Evolutionary conservation across 2,329 filamentous ascomycete genomes (phyloP), one percentile per base, ranked within the genome.

Genomic region (Microsporum ferrugineum): DNA sequence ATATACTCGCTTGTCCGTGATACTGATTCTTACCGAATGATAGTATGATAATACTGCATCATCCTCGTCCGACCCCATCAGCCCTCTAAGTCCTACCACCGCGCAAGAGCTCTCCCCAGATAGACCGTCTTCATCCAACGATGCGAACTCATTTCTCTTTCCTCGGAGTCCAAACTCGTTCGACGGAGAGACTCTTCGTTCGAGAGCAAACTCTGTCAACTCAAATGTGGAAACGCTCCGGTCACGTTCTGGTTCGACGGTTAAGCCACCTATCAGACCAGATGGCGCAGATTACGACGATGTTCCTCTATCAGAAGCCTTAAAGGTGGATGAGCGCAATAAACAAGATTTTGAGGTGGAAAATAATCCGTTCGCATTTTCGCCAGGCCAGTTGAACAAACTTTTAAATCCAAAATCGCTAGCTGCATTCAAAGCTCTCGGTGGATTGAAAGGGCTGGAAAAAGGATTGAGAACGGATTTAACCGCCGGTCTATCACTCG

Each of bases 341-440:
- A 88, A 91, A 71, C 79, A 76, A 17, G 88, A 92, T 64, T 96
- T 95, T 67, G 68, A 83, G 12, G 85, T 92, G 8, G 80, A 86
- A 4, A 79, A 90, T 71, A 95, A 94, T 71, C 87, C 87, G 0
- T 96, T 96, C 69, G 91, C 89, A 14, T 96, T 90, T 71, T 84
- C 85, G 1, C 73, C 73, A 0, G 91, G 91, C 12, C 86, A 95
- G 69, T 79, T 96, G 64, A 87, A 85, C 68, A 96, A 95, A 73
- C 82, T 96, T 76, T 84, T 92, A 64, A 94, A 95, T 70, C 91
- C 91, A 2, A 96, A 96, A 77, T 95, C 85, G 63, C 75, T 95
- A 62, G 79, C 86, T 10, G 91, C 91, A 0, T 95, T 92, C 67
- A 88, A 87, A 69, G 86, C 86, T 12, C 72, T 96, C 3, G 91